These are phyloP conservation scores for Talaromyces ruber DNA, from an alignment of 495 filamentous ascomycete species.

Conservation along the genomic window DNA sequence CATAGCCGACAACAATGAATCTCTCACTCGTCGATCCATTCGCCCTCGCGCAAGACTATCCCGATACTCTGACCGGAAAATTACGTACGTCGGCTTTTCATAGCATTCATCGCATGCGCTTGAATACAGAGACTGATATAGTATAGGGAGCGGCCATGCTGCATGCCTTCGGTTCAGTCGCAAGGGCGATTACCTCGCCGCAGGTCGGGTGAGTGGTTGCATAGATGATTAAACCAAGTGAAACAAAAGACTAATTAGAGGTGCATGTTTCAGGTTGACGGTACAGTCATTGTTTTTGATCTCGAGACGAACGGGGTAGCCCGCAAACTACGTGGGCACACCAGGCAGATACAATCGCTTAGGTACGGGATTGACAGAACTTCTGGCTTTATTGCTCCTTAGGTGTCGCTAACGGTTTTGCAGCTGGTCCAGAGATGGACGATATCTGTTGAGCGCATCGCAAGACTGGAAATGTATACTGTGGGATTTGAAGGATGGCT, in stretches of 20 bases:
- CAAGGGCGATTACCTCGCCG: slow-evolving; percentile 87
- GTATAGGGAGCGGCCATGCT: slow-evolving; percentile 52
- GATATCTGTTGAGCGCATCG: slow-evolving; percentile 88
- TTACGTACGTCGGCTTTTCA: slow-evolving; percentile 50
- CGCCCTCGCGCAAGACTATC: slow-evolving; percentile 88
- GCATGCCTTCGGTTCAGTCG: slow-evolving; percentile 81
- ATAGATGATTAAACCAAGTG: slow-evolving; percentile 2
- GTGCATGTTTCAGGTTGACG: slow-evolving; percentile 52
- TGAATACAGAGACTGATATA: background rate
- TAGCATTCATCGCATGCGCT: background rate
- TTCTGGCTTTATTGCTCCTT: background rate
- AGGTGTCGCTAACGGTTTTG: background rate
- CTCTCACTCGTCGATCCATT: slow-evolving; percentile 71
- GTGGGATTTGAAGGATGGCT: slow-evolving; percentile 81
- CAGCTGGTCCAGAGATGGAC: slow-evolving; percentile 87
- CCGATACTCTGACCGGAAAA: slow-evolving; percentile 76
- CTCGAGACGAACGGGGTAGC: slow-evolving; percentile 94
- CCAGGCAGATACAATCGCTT: slow-evolving; percentile 78
- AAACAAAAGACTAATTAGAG: slow-evolving; percentile 8
- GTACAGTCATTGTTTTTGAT: slow-evolving; percentile 92
- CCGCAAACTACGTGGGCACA: slow-evolving; percentile 86
- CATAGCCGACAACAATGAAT: slow-evolving; percentile 51
- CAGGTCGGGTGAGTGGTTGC: slow-evolving; percentile 58
- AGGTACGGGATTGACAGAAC: slow-evolving; percentile 31
- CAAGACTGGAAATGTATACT: slow-evolving; percentile 93